These are phyloP conservation scores for Paraleonurus japonicus DNA, from an alignment of 257 asterid species.

Conservation along the genomic window DNA sequence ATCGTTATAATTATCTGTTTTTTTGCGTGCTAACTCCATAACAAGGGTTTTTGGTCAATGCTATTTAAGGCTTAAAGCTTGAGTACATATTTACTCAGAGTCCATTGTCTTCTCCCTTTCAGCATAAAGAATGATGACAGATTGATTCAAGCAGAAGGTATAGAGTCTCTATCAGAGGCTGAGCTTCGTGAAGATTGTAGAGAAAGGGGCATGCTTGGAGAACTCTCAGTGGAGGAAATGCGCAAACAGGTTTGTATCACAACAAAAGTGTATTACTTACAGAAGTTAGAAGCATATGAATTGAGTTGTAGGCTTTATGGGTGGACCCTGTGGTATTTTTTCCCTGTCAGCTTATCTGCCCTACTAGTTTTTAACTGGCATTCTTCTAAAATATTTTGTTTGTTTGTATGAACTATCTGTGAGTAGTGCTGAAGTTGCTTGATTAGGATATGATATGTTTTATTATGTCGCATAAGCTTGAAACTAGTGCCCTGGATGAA, in stretches of 20 bases:
- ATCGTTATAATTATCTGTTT: neutral
- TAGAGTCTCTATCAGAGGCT: conserved; percentile 88
- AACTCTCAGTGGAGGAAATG: conserved; percentile 84
- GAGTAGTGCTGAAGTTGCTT: conserved; percentile 8
- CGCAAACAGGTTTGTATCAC: conserved; percentile 71
- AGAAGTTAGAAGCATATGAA: neutral
- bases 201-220: conserved; percentile 90
- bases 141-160: conserved; percentile 84
- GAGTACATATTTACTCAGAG: conserved; percentile 11
- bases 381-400: conserved; percentile 1
- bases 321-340: neutral
- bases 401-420: neutral
- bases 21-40: neutral
- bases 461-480: conserved; percentile 11
- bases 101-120: conserved; percentile 12
- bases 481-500: neutral
- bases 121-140: conserved; percentile 81
- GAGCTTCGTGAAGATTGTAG: conserved; percentile 94
- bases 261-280: conserved; percentile 8
- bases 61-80: neutral
- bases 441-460: conserved; percentile 16
- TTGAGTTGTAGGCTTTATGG: neutral
- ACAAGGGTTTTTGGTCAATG: neutral
- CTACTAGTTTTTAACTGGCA: neutral
- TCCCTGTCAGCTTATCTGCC: neutral